These are phyloP conservation scores for Spizellomyces punctatus DNA, from an alignment of 192 early-diverging fungal species.

Conservation along the genomic window DNA sequence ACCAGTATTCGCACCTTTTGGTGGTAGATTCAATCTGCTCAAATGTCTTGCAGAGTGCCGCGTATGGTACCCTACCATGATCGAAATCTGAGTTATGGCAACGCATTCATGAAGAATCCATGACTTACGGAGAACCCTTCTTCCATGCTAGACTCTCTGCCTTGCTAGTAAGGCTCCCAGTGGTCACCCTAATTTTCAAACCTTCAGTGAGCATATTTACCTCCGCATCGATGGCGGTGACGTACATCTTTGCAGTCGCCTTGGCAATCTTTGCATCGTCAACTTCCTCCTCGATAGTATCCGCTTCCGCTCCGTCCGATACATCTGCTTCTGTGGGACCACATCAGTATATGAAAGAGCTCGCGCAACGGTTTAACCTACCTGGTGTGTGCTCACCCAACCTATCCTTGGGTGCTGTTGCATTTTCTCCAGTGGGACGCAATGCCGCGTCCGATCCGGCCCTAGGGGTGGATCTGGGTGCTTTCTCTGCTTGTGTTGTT, in stretches of 20 bases:
- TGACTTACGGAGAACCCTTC: background rate
- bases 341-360: no score
- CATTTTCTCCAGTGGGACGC: no score
- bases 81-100: background rate
- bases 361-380: no score
- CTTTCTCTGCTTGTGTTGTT: no score
- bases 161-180: background rate
- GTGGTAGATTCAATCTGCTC: conserved; percentile 86
- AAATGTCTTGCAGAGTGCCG: conserved; percentile 87
- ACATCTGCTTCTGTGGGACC: no score
- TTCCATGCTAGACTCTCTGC: background rate
- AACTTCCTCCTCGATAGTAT: background rate
- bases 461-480: no score
- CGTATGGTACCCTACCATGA: conserved; percentile 63
- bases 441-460: no score
- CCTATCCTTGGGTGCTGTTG: no score
- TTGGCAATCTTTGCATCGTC: background rate
- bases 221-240: background rate
- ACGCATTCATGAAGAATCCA: background rate
- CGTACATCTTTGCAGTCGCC: background rate
- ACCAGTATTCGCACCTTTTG: conserved; percentile 57
- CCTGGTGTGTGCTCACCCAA: no score
- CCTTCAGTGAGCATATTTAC: background rate
- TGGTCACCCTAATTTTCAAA: background rate
- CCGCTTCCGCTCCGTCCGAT: no score